Percentiles rank a stretch among this genome's conserved stretches.
Conservation (phyloP, 1,139 yeast species). For the Hanseniaspora gamundiae region DNA sequence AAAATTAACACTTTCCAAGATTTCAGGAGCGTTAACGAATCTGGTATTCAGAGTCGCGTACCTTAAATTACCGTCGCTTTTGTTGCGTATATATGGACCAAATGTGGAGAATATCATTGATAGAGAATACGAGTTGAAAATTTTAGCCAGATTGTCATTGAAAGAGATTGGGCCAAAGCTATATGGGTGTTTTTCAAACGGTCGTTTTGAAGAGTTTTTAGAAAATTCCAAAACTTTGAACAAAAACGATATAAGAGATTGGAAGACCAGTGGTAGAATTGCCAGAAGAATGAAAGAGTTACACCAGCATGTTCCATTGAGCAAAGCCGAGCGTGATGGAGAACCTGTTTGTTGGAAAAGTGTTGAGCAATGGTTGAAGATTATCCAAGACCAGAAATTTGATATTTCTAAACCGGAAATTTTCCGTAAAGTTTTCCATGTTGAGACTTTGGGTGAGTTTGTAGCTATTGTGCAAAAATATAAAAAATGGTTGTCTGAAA, state of each 20-base stretch:
- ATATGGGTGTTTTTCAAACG: conserved; percentile 81
- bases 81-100: conserved; percentile 82
- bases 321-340: conserved; percentile 33
- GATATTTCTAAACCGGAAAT: conserved; percentile 19
- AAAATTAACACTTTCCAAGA: conserved; percentile 44
- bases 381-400: conserved; percentile 36
- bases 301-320: conserved; percentile 67
- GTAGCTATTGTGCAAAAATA: conserved; percentile 37
- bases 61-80: conserved; percentile 30
- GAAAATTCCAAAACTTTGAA: conserved; percentile 47
- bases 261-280: conserved; percentile 68
- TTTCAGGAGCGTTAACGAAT: conserved; percentile 89
- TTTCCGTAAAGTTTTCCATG: conserved; percentile 35
- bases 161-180: conserved; percentile 81
- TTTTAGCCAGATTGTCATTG: conserved; percentile 58
- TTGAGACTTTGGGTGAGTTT: conserved; percentile 39
- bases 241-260: conserved; percentile 59
- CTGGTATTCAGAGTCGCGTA: conserved; percentile 55
- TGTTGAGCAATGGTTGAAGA: conserved; percentile 57
- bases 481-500: conserved; percentile 47
- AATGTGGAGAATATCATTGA: conserved; percentile 82
- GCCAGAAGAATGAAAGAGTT: conserved; percentile 95
- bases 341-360: conserved; percentile 65
- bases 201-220: conserved; percentile 83
- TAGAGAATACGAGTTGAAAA: conserved; percentile 64